These are phyloP conservation scores for Myxozyma melibiosi DNA, from an alignment of 805 yeast genomes.

Conservation along the genomic window DNA sequence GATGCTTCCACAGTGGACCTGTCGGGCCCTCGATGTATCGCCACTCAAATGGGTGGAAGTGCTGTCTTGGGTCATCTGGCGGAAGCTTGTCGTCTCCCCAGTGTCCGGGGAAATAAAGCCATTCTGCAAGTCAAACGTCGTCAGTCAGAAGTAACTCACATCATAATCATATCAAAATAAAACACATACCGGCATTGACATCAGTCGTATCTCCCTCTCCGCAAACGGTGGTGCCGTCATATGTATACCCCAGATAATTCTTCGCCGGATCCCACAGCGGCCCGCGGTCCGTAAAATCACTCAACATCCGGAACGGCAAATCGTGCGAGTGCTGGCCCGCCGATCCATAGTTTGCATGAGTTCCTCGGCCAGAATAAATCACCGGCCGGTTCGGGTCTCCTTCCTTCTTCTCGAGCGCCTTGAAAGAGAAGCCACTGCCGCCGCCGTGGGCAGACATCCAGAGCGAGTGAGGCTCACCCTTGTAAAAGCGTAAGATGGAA, in stretches of 20 bases:
- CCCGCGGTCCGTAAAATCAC: slow-evolving; percentile 94
- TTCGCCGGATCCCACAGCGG: slow-evolving; percentile 91
- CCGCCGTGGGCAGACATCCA: slow-evolving; percentile 99
- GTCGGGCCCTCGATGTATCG: slow-evolving; percentile 88
- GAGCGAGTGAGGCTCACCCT: slow-evolving; percentile 76
- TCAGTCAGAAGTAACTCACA: too few species aligned
- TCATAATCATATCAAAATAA: too few species aligned
- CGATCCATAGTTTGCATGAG: slow-evolving; percentile 96
- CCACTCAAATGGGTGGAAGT: slow-evolving; percentile 87
- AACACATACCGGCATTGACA: slow-evolving; percentile 37
- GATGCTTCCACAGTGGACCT: slow-evolving; percentile 83
- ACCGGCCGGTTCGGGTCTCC: slow-evolving; percentile 60
- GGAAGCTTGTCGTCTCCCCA: slow-evolving; percentile 87
- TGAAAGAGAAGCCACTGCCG: slow-evolving; percentile 82
- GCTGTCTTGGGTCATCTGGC: slow-evolving; percentile 74
- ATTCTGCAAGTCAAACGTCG: too few species aligned
- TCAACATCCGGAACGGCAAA: slow-evolving; percentile 84
- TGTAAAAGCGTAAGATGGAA: slow-evolving; percentile 77
- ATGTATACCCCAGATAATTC: slow-evolving; percentile 80
- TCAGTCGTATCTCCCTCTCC: slow-evolving; percentile 34
- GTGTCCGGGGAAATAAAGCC: slow-evolving; percentile 79
- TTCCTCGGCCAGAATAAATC: slow-evolving; percentile 88
- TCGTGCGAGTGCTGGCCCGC: slow-evolving; percentile 97
- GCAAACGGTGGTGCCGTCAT: slow-evolving; percentile 55
- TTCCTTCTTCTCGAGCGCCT: slow-evolving; percentile 69